Percentiles rank a stretch among this genome's conserved stretches.
These are phyloP conservation scores for Blastocystis sp. DNA, from an alignment of 352 stramenopile species.

Conservation along the genomic window DNA sequence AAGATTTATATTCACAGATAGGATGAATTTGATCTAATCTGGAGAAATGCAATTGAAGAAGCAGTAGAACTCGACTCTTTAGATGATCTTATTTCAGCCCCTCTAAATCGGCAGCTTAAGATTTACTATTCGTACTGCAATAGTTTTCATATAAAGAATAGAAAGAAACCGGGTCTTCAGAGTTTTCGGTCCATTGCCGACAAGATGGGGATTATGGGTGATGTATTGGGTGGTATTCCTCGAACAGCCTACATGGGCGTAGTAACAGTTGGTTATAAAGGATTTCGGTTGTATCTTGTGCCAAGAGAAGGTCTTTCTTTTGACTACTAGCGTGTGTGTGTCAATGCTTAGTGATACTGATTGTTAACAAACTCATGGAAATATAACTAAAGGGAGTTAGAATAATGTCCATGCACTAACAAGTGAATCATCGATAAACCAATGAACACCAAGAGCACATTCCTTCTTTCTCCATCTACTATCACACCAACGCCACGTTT, in stretches of 20 bases:
- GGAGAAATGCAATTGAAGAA: slow-evolving; percentile 30
- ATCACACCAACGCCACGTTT: background rate
- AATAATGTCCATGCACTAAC: background rate
- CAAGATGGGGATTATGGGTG: slow-evolving; percentile 71
- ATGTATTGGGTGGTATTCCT: slow-evolving; percentile 73
- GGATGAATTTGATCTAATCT: slow-evolving; percentile 66
- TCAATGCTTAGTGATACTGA: background rate
- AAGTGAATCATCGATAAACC: background rate
- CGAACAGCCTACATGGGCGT: slow-evolving; percentile 76
- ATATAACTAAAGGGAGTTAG: background rate
- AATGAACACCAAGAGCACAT: background rate
- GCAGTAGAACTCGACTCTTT: background rate
- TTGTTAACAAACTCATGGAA: background rate
- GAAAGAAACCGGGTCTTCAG: slow-evolving; percentile 62
- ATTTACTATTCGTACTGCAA: slow-evolving; percentile 25
- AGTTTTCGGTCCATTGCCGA: slow-evolving; percentile 69
- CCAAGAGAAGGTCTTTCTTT: slow-evolving; percentile 17
- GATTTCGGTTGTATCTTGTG: slow-evolving; percentile 55
- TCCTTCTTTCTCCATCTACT: background rate
- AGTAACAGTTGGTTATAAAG: slow-evolving; percentile 68
- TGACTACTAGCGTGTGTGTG: slow-evolving; percentile 28
- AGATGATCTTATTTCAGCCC: background rate
- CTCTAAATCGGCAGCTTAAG: background rate
- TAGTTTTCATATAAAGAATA: slow-evolving; percentile 64
- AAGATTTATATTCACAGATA: background rate